Percentiles rank a stretch among this genome's conserved stretches.
These are phyloP conservation scores for Glebionis coronaria DNA, from an alignment of 129 eudicot genomes.

Conservation along the genomic window DNA sequence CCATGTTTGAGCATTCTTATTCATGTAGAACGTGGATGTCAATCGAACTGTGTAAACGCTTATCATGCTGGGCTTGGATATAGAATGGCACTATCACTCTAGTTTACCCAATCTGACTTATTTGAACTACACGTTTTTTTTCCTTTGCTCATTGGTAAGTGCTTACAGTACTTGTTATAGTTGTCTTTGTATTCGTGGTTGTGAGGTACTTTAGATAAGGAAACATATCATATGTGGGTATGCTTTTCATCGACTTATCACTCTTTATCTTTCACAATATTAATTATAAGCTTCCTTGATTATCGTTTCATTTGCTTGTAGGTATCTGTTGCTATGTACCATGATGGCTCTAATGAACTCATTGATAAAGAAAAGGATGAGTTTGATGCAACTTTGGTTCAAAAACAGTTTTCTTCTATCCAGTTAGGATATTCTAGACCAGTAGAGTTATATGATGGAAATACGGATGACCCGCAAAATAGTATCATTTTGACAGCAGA, in stretches of 20 bases:
- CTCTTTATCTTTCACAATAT: conserved; percentile 6
- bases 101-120: background rate
- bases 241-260: conserved; percentile 12
- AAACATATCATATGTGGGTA: conserved; percentile 9
- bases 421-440: conserved; percentile 54
- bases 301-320: conserved; percentile 34
- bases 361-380: conserved; percentile 42
- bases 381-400: conserved; percentile 52
- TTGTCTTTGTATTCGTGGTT: background rate
- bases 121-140: background rate
- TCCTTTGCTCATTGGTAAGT: conserved; percentile 2
- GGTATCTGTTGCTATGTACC: conserved; percentile 50
- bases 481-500: conserved; percentile 32
- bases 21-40: background rate
- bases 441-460: conserved; percentile 70
- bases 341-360: conserved; percentile 49
- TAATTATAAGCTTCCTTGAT: conserved; percentile 11
- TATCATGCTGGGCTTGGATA: background rate
- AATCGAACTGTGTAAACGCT: background rate
- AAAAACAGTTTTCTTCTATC: conserved; percentile 76
- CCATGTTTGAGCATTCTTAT: background rate
- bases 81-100: background rate
- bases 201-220: conserved; percentile 2
- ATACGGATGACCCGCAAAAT: conserved; percentile 30
- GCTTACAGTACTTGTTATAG: background rate